Conservation (phyloP, 176 grass and related monocot genomes). For the Juncus inflexus region DNA sequence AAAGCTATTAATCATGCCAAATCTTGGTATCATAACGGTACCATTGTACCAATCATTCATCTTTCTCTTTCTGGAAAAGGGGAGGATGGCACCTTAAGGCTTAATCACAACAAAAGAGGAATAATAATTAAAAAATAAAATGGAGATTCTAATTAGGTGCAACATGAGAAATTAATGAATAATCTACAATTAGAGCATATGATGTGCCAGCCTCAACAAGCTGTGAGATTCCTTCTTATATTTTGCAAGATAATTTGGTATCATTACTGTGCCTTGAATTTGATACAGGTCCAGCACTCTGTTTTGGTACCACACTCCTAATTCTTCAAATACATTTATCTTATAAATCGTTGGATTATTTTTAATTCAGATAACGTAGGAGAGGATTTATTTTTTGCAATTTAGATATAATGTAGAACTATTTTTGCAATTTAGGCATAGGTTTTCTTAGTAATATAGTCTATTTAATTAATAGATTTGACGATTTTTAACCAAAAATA, state of each 20-base stretch:
- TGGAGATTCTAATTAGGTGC: neutral
- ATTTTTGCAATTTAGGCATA: no score
- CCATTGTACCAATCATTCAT: conserved; percentile 3
- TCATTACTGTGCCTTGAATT: neutral
- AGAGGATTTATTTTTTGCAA: no score
- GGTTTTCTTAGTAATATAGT: no score
- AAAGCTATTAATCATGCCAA: neutral
- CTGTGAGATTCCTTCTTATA: conserved; percentile 13
- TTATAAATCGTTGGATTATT: no score
- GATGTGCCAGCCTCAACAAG: conserved; percentile 7
- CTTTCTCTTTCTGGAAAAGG: neutral
- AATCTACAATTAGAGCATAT: conserved; percentile 7
- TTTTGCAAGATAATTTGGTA: neutral
- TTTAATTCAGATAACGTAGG: no score
- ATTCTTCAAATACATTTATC: no score
- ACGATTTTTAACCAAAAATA: no score
- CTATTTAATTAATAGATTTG: no score
- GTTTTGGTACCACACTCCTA: neutral
- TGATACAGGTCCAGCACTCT: neutral
- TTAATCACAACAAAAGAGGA: no score
- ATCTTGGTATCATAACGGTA: neutral
- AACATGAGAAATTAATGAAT: conserved; percentile 1
- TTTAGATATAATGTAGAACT: no score
- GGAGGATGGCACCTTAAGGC: neutral
- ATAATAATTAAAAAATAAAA: no score